Percentiles rank a stretch among this genome's conserved stretches.
phyloP scores from a whole-genome alignment of 768 basidiomycete species.

The Antrodiella citrinella region DNA sequence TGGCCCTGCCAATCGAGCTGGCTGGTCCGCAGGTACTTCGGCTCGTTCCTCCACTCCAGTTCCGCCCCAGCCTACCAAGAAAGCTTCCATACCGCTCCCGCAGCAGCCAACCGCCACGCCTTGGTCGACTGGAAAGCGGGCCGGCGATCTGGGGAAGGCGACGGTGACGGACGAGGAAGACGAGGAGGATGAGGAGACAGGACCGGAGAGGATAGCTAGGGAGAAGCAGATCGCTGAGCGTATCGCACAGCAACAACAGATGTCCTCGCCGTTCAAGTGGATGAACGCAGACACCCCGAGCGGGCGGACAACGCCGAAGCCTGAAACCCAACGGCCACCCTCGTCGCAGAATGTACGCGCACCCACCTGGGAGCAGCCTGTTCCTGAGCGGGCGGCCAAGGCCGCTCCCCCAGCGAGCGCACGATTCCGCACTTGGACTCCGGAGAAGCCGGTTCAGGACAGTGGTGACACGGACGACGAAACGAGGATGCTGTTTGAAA shows the following conservation, averaged over 20 bases:
- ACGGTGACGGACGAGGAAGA: background rate
- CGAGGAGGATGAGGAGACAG: background rate
- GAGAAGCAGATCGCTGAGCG: background rate
- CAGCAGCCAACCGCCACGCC: background rate
- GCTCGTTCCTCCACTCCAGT: background rate
- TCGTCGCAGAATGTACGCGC: background rate
- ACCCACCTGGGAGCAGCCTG: background rate
- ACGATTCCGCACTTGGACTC: background rate
- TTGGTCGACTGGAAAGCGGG: background rate
- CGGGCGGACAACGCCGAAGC: background rate
- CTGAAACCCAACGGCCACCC: background rate
- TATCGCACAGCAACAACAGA: no score
- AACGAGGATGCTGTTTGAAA: background rate
- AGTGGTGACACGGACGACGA: background rate
- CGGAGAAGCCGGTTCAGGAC: background rate
- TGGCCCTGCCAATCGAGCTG: no score
- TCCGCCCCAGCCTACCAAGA: background rate
- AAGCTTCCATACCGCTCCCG: background rate
- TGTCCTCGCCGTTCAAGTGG: background rate
- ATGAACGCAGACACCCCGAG: background rate
- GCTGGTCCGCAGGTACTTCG: background rate
- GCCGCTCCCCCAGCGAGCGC: no score
- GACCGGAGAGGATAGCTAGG: background rate
- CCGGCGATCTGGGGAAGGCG: background rate
- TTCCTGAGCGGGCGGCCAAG: no score